Conservation (phyloP, 352 stramenopile species). For the Phytophthora sansomeana region DNA sequence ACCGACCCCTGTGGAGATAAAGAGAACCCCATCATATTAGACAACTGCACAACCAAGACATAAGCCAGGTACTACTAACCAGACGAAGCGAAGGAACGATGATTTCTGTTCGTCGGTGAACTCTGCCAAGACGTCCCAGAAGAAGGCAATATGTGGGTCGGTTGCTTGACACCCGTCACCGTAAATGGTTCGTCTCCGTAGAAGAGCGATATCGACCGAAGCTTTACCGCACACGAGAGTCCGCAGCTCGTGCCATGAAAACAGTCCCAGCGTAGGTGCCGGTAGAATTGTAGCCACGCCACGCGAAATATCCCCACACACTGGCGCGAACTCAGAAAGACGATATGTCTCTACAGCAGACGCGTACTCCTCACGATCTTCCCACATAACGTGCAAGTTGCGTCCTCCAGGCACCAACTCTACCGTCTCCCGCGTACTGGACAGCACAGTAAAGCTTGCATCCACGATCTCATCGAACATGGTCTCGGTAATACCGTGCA, state of each 20-base stretch:
- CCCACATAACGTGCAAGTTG: conserved; percentile 87
- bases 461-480: conserved; percentile 94
- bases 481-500: conserved; percentile 78
- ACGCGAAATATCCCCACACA: conserved; percentile 76
- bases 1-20: conserved; percentile 61
- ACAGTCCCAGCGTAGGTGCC: conserved; percentile 75
- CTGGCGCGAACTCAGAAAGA: conserved; percentile 78
- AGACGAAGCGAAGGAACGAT: conserved; percentile 91
- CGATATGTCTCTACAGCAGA: conserved; percentile 81
- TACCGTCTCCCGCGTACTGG: conserved; percentile 76
- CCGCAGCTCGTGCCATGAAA: conserved; percentile 90
- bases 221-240: conserved; percentile 92
- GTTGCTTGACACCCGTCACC: conserved; percentile 87
- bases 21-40: conserved; percentile 16
- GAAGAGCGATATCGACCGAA: conserved; percentile 88
- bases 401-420: conserved; percentile 86
- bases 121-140: conserved; percentile 90
- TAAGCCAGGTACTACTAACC: conserved; percentile 43
- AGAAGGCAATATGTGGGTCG: conserved; percentile 89
- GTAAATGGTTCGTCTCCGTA: conserved; percentile 91
- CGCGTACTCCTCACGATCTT: conserved; percentile 90
- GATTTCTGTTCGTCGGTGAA: conserved; percentile 93
- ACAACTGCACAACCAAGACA: not conserved
- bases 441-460: conserved; percentile 90
- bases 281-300: conserved; percentile 91